Base-by-base conservation (phyloP, 371 early-diverging fungal species). In the Rhizomucor pusillus region DNA sequence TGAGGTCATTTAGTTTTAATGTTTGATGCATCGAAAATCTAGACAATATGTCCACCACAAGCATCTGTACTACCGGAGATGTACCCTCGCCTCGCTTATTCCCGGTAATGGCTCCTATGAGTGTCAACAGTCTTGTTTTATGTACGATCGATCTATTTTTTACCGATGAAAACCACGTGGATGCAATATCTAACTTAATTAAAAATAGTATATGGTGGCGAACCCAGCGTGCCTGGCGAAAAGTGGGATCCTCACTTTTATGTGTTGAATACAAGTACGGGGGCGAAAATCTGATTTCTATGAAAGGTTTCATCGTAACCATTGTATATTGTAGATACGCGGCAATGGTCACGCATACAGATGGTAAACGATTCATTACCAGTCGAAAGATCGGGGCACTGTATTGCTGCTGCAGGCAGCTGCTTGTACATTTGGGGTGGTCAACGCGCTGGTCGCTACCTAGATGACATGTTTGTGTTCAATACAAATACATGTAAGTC, bases 371-470 rank as follows among this genome's bases (percentile, higher is more conserved):
- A 35, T n/a, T 34, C 3, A 5, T 50, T 50, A 35, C 37, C 34
- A 6, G 59, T 61, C 7, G 89, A 87, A 20, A 82, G 90, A 51
- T 80, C 78, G 48, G 88, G 86, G 18, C 90, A 90, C 65, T 70
- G 86, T 5, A 79, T 82, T 9, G 80, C 79, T 43, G 68, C 79
- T n/a, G 71, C 80, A 29, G 82, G 84, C 9, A 77, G 80, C 25
- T 74, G 73, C 35, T 74, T 90, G 65, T 88, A 81, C 52, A 67
- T 90, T 47, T 84, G 83, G 69, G 89, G 90, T 48, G 90, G 90
- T 3, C 84, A 84, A n/a, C 63, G 71, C 11, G 79, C 83, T 24
- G 83, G 87, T 11, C 74, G 79, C 43, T 88, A 81, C 47, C 67
- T 88, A 49, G 80, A 85, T 53, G 90, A 90, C 57, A 64, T 57